phyloP scores from a whole-genome alignment of 768 basidiomycete genomes.

The Suillus cothurnatus region DNA sequence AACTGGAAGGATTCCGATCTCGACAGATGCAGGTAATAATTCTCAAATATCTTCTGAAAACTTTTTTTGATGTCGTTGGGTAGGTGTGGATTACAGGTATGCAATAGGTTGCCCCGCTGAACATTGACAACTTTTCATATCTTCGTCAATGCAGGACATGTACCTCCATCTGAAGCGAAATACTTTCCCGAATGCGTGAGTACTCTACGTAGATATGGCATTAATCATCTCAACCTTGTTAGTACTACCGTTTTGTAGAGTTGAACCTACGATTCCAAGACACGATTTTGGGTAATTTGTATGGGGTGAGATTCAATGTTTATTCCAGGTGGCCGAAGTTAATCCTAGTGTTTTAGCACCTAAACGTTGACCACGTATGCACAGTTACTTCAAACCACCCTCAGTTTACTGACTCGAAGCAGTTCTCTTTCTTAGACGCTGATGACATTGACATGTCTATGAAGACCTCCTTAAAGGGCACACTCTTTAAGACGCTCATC shows the following conservation, averaged over 20 bases:
- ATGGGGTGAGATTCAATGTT: conserved; percentile 59
- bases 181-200: conserved; percentile 87
- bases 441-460: conserved; percentile 53
- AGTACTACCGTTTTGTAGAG: conserved; percentile 71
- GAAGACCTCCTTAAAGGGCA: not conserved
- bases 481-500: conserved; percentile 49
- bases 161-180: conserved; percentile 78
- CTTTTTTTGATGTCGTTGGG: conserved; percentile 7
- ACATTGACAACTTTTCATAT: not conserved
- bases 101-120: not conserved
- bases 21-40: conserved; percentile 69
- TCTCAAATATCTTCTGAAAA: conserved; percentile 1
- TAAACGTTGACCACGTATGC: conserved; percentile 80
- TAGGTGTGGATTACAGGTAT: conserved; percentile 51
- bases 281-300: conserved; percentile 84
- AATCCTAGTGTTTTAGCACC: conserved; percentile 48
- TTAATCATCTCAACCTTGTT: conserved; percentile 1
- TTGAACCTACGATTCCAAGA: conserved; percentile 81
- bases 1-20: conserved; percentile 64
- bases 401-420: not conserved
- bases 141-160: conserved; percentile 57
- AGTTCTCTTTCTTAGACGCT: conserved; percentile 61
- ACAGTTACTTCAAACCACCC: conserved; percentile 13
- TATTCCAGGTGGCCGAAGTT: conserved; percentile 26
- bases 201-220: conserved; percentile 9